Evolutionary conservation across 768 basidiomycete species (phyloP).

Genomic region (Xerocomus spinulosus): DNA sequence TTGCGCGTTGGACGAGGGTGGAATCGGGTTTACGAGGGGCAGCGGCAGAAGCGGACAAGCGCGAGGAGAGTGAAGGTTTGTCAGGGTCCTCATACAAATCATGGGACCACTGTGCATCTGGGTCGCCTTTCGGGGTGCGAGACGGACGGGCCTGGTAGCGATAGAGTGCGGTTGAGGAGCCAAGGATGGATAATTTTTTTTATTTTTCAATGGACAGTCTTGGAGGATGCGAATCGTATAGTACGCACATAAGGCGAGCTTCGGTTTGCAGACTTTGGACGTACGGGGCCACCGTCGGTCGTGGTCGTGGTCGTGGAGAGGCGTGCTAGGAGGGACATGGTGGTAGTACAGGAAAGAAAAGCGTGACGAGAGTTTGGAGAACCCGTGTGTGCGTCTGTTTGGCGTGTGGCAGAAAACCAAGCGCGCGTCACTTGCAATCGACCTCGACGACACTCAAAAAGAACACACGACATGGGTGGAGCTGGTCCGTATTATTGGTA

Average conservation of each 20-base stretch:
- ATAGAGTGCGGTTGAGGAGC: background rate
- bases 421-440: background rate
- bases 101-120: constrained; percentile 66
- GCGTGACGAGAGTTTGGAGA: background rate
- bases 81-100: constrained; percentile 62
- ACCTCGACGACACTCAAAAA: constrained; percentile 2
- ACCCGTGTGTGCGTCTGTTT: constrained; percentile 24
- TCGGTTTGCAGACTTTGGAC: constrained; percentile 29
- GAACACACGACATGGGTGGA: constrained; percentile 34
- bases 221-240: constrained; percentile 27
- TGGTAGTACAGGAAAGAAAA: constrained; percentile 12
- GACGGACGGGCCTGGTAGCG: constrained; percentile 35
- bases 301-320: constrained; percentile 20
- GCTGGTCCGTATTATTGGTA: constrained; percentile 33
- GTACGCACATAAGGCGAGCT: constrained; percentile 35
- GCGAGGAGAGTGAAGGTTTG: constrained; percentile 51
- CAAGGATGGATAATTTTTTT: constrained; percentile 11
- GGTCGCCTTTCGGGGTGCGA: constrained; percentile 59
- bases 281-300: constrained; percentile 28
- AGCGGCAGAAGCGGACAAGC: constrained; percentile 42
- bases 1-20: constrained; percentile 55
- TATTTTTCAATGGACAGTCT: constrained; percentile 18
- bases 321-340: constrained; percentile 31
- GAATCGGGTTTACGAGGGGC: constrained; percentile 50
- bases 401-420: constrained; percentile 27